Evolutionary conservation across 768 basidiomycete species (phyloP).

Genomic region (Amanita thiersii): DNA sequence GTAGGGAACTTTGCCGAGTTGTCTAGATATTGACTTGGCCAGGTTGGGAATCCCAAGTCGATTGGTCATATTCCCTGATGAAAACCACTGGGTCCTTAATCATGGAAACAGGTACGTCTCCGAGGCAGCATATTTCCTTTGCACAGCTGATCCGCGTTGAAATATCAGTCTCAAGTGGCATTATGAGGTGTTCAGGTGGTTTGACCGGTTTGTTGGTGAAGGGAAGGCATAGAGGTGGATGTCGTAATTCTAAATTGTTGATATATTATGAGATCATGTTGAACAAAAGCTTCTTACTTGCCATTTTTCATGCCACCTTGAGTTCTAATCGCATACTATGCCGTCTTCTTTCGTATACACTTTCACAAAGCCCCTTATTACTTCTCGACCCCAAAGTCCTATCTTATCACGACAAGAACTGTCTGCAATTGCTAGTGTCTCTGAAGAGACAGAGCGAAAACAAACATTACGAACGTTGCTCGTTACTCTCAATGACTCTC

Average conservation of each 20-base stretch:
- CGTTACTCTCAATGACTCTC: not conserved
- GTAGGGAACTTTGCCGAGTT: constrained; percentile 18
- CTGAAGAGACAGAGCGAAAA: not conserved
- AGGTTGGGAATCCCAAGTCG: constrained; percentile 70
- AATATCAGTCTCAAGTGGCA: constrained; percentile 84
- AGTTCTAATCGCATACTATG: not conserved
- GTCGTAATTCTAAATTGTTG: constrained; percentile 1
- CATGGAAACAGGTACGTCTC: constrained; percentile 60
- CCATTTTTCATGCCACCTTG: not conserved
- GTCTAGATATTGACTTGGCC: not conserved
- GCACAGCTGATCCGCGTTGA: not conserved
- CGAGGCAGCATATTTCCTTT: not conserved
- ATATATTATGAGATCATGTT: not conserved
- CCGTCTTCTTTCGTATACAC: constrained; percentile 4
- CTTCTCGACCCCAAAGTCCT: not conserved
- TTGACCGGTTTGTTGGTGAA: constrained; percentile 57
- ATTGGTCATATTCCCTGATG: constrained; percentile 78
- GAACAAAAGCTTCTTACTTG: not conserved
- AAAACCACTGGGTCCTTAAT: constrained; percentile 89
- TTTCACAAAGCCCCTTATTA: constrained; percentile 4
- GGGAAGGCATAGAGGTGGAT: not conserved
- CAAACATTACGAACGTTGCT: constrained; percentile 1
- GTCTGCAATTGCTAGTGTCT: not conserved
- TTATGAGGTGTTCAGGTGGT: constrained; percentile 89
- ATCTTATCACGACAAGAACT: not conserved